Evolutionary conservation across 176 grass and related monocot genomes (phyloP).

Genomic region (Carex pumila): DNA sequence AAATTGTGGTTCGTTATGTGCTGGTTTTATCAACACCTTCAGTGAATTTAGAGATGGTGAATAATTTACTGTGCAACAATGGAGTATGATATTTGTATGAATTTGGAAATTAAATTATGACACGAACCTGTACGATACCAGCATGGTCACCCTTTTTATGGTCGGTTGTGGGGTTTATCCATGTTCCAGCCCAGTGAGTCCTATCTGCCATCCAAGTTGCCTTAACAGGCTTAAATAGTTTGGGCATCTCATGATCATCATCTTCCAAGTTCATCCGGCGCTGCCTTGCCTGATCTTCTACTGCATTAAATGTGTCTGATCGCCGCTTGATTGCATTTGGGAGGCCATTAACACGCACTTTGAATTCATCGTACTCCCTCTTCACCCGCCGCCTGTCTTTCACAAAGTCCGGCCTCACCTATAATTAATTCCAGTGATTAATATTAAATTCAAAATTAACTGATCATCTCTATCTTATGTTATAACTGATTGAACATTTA

Average conservation of each 20-base stretch:
- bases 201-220: conserved; percentile 76
- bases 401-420: conserved; percentile 67
- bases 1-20: background rate
- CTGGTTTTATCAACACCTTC: conserved; percentile 17
- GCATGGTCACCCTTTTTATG: conserved; percentile 89
- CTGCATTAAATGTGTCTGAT: conserved; percentile 48
- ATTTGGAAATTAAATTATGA: background rate
- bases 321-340: conserved; percentile 52
- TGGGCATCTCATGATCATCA: conserved; percentile 11
- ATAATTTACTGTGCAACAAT: background rate
- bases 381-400: conserved; percentile 69
- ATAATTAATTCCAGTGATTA: background rate
- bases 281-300: conserved; percentile 32
- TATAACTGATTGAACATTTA: background rate
- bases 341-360: conserved; percentile 47
- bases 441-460: background rate
- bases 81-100: background rate
- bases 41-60: background rate
- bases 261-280: conserved; percentile 21
- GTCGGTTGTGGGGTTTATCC: conserved; percentile 54
- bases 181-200: conserved; percentile 65
- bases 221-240: conserved; percentile 27
- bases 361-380: conserved; percentile 90
- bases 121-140: conserved; percentile 61
- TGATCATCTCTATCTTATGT: background rate